A percentile compares a stretch with the other conserved stretches of the same genome.
These are phyloP conservation scores for Parasitella parasitica DNA, from an alignment of 371 early-diverging fungal genomes.

Conservation along the genomic window DNA sequence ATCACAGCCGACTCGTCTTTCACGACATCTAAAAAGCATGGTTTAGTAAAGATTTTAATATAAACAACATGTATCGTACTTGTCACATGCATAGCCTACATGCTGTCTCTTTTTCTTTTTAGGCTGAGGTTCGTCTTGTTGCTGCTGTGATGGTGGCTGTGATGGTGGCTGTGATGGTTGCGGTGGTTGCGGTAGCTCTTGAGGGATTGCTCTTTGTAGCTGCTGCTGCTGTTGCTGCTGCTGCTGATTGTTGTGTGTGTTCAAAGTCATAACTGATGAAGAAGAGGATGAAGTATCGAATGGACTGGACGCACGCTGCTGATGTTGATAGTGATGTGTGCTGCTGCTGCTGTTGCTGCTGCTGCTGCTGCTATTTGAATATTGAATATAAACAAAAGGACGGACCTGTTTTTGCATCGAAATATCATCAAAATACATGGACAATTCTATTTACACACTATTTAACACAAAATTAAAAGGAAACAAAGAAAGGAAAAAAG, in stretches of 20 bases:
- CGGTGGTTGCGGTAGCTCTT: not conserved
- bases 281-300: slow-evolving; percentile 8
- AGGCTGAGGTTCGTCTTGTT: slow-evolving; percentile 7
- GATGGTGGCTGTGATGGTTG: not conserved
- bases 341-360: not conserved
- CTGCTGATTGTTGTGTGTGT: no score
- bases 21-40: slow-evolving; percentile 35
- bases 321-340: not conserved
- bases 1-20: slow-evolving; percentile 37
- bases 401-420: slow-evolving; percentile 4
- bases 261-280: not conserved
- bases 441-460: not conserved
- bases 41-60: not conserved
- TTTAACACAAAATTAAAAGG: not conserved
- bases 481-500: not conserved
- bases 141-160: not conserved
- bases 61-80: slow-evolving; percentile 17
- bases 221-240: not conserved
- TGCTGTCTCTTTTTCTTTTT: slow-evolving; percentile 32
- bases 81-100: slow-evolving; percentile 40
- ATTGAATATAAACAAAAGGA: slow-evolving; percentile 20
- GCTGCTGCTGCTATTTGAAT: not conserved
- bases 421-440: slow-evolving; percentile 11
- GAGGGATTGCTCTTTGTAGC: not conserved
- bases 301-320: not conserved